Evolutionary conservation across 345 rosid species (phyloP), one percentile per base, ranked within the genome.

Genomic region (Citrus medica): DNA sequence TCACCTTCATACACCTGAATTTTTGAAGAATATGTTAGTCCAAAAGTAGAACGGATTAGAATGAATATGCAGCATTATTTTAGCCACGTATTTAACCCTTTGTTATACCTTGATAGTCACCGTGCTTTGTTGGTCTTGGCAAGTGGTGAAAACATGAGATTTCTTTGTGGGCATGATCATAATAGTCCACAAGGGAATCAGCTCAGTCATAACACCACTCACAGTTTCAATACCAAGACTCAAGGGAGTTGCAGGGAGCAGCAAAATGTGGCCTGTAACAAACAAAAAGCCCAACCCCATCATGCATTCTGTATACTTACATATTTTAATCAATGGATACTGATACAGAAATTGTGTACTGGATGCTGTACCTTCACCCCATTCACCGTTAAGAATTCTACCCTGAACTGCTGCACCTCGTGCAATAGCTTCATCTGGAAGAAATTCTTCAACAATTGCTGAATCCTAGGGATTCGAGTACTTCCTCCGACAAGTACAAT

Each of bases 351-450:
- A 63, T 28, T 28, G 60, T 2, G 22, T 19, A 5, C 16, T 4
- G 5, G 9, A 73, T 42, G 27, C 1, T 13, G 66, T 70, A 85
- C 88, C 83, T 70, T 87, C 86, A 6, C 84, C 88, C 1, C 88
- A 88, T 85, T 86, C 86, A 1, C 89, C 88, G 7, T 86, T 84
- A 33, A 91, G 83, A 61, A 84, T 81, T n/a, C 83, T 86, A 60
- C 88, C 91, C 48, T 89, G 91, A 48, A 91, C 83, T 3, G 94
- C 90, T 0, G 92, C 94, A 3, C 92, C 94, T 55, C 80, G 81
- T 2, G 92, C 89, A 4, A 89, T 90, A 13, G 90, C 92, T 78
- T 91, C 91, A 73, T 91, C 92, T 4, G 91, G 90, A 46, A 46
- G 51, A 46, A 46, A 46, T 46, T 16, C 51, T 46, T 3, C 17